Base-by-base conservation (phyloP, 495 filamentous ascomycete genomes). In the Talaromyces wortmannii region DNA sequence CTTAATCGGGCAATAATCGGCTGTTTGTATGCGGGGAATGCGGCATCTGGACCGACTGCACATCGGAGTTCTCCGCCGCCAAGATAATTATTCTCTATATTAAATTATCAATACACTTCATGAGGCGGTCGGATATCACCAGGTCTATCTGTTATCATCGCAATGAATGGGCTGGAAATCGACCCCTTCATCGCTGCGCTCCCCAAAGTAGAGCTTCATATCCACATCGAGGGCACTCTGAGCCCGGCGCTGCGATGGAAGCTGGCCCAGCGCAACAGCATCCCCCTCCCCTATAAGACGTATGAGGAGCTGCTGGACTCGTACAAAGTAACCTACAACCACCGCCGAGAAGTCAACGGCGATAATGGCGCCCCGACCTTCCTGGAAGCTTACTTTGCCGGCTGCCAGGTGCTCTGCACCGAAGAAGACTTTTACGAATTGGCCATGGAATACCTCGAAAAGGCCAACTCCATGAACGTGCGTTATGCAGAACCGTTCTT, bases 151-250 rank as follows among this genome's bases (percentile, higher is more conserved):
- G n/a, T 50, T 16, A 15, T n/a, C n/a, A n/a, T n/a, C 31, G 56
- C 11, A 43, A 71, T 72, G 69, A 64, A 67, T 56, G 61, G 63
- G 46, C 63, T 70, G 13, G 16, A 52, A 31, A 67, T 70, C 52
- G 56, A 57, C 12, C 58, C 63, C 2, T 69, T 71, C 53, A 67
- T 74, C 44, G 58, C 59, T 2, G 36, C 50, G 4, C 61, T 76
- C 7, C 72, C 73, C 13, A 76, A 76, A 43, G 69, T 71, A 17
- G 72, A 76, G 45, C 71, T 75, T 29, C 72, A 76, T 51, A 53
- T 75, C 30, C 73, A 76, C 55, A 73, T 75, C 48, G 73, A 76
- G 64, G 73, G 73, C 44, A 72, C 69, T 8, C 62, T 76, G 10
- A 69, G 61, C 4, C 72, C 73, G 13, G 48, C 64, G 33, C 60